A percentile compares a stretch with the other conserved stretches of the same genome.
Conservation (phyloP, 139 green algal genomes). For the Ostreobium quekettii region DNA sequence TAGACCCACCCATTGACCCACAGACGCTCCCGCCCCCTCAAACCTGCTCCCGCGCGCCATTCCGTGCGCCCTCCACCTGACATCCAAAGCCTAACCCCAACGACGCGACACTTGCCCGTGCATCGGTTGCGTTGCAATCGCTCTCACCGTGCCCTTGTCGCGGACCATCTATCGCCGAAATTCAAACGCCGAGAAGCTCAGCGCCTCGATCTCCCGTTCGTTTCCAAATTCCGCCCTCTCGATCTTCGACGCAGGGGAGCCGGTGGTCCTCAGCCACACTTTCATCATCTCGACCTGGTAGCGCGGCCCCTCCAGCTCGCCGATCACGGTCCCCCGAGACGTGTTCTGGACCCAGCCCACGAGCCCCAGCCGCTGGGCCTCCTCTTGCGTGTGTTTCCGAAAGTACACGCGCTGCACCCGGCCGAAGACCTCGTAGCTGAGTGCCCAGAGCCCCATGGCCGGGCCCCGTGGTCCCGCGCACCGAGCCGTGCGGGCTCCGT, state of each 20-base stretch:
- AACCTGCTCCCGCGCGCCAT: too few relatives aligned
- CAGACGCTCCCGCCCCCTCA: too few relatives aligned
- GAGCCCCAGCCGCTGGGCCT: conserved; percentile 4
- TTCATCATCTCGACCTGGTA: conserved; percentile 12
- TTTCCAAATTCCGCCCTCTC: conserved; percentile 15
- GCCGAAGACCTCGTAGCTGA: conserved; percentile 14
- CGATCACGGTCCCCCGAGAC: background rate
- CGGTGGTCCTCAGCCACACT: conserved; percentile 4
- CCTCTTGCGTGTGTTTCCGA: conserved; percentile 15
- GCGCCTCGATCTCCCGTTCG: background rate
- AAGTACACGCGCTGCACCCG: conserved; percentile 16
- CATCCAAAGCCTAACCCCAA: too few relatives aligned
- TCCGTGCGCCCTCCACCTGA: too few relatives aligned
- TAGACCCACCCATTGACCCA: too few relatives aligned
- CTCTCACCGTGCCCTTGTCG: too few relatives aligned
- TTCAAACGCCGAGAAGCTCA: conserved; percentile 2
- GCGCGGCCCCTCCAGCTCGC: background rate
- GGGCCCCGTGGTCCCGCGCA: too few relatives aligned
- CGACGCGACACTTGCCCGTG: too few relatives aligned
- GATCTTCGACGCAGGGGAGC: conserved; percentile 14
- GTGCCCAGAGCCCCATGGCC: background rate
- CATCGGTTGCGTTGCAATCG: too few relatives aligned
- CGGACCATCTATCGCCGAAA: background rate
- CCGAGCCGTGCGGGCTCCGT: too few relatives aligned
- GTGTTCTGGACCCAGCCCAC: conserved; percentile 14